Conservation (phyloP, 176 grass and related monocot genomes). For the Lolium perenne region DNA sequence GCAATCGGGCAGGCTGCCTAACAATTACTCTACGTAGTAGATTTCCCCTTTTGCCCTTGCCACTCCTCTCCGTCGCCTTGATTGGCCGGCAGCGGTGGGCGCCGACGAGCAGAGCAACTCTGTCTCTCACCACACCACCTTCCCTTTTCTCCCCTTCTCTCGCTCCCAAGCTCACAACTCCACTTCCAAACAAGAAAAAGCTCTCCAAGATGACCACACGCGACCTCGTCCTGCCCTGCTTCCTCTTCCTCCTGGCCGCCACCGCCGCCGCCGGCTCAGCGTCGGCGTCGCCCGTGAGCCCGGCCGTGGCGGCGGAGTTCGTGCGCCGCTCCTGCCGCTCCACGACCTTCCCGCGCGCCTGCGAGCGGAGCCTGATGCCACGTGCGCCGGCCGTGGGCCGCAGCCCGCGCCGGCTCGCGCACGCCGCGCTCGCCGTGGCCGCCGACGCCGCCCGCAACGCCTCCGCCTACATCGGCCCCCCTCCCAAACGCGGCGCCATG, state of each 20-base stretch:
- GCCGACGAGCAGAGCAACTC: not conserved
- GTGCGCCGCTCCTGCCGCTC: constrained; percentile 58
- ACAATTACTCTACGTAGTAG: not conserved
- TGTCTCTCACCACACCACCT: not conserved
- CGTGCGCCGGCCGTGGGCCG: constrained; percentile 46
- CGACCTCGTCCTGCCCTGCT: not conserved
- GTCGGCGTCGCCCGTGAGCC: not conserved
- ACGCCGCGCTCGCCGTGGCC: constrained; percentile 62
- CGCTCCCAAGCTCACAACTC: not conserved
- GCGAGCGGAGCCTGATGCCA: constrained; percentile 63
- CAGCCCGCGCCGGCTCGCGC: constrained; percentile 71
- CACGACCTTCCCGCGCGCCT: constrained; percentile 68
- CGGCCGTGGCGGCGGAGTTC: constrained; percentile 29
- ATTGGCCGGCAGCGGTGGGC: not conserved
- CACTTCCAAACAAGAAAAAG: not conserved
- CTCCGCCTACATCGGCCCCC: constrained; percentile 50
- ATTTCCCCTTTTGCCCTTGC: not conserved
- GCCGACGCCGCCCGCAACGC: constrained; percentile 57
- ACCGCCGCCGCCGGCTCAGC: not conserved
- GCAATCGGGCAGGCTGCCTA: not conserved
- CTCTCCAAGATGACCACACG: not conserved
- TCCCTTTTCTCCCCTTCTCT: not conserved
- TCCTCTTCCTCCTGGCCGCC: not conserved
- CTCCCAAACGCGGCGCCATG: constrained; percentile 28
- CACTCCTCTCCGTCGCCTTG: not conserved